Evolutionary conservation across 352 stramenopile genomes (phyloP), one percentile per base, ranked within the genome.

Genomic region (Phytophthora vignae): DNA sequence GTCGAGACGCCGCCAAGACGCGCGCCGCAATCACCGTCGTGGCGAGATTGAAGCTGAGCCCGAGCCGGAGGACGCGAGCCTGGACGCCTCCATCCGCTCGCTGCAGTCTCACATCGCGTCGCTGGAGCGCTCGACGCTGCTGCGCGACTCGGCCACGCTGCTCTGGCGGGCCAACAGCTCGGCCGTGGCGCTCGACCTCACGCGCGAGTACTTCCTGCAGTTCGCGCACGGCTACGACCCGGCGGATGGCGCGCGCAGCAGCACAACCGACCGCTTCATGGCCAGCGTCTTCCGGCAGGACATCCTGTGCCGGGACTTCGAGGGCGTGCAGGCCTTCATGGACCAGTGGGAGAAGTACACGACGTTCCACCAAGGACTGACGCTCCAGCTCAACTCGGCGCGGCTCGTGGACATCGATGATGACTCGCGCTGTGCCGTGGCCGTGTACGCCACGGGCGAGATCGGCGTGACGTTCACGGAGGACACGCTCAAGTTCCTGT

Each of bases 271-370:
- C 6, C 57, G 36, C 49, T 90, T 89, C 61, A 65, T 88, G 67
- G 44, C 71, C 10, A 77, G 72, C 49, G 38, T 78, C 11, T 69
- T 83, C 49, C 73, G 81, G 4, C 29, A 57, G 0, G 78, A 88
- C 42, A 38, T 90, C 4, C 6, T 90, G 15, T 85, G 79, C 57
- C 64, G 79, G 21, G 83, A 91, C 63, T 89, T 85, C 55, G 54
- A 78, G 33, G 83, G 83, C 8, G 4, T 84, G 3, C 62, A 83
- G 11, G 42, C 77, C 4, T 79, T 84, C 19, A 64, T 90, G 57
- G 60, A 76, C 15, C 83, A 90, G 67, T 91, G 83, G 83, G 75
- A 87, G 58, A 82, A 77, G 62, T 89, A 91, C 65, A 91, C 83
- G 33, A 77, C 64, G 3, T 83, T 79, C 78, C 83, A 91, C 64